phyloP scores from a whole-genome alignment of 192 early-diverging fungal species.

The Neocallimastix lanati region DNA sequence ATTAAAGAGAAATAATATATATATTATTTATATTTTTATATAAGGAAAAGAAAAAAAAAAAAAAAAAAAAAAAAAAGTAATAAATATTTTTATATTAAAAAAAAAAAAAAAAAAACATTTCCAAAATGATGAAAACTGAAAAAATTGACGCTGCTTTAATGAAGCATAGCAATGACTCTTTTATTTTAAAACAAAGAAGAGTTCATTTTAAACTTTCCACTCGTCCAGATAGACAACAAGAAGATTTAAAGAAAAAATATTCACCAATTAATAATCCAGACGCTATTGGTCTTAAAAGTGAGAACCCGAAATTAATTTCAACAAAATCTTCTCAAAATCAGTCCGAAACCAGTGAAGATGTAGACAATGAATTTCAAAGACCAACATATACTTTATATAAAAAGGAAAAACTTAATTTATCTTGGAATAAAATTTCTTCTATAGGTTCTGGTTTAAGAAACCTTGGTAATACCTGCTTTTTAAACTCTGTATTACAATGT shows the following conservation, averaged over 20 bases:
- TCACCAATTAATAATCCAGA: conserved; percentile 29
- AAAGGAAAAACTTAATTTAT: conserved; percentile 23
- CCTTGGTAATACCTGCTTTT: conserved; percentile 57
- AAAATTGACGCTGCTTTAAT: not conserved
- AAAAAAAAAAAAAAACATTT: not conserved
- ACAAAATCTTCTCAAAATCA: not conserved
- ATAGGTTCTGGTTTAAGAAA: conserved; percentile 54
- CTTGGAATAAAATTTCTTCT: conserved; percentile 31
- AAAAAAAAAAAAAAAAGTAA: no score
- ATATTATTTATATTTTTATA: no score
- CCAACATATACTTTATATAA: conserved; percentile 35
- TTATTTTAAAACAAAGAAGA: conserved; percentile 10
- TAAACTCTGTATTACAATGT: conserved; percentile 64
- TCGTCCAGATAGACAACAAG: conserved; percentile 38
- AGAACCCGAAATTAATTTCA: not conserved
- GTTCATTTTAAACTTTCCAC: conserved; percentile 40
- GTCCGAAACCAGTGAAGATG: not conserved
- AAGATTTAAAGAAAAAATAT: conserved; percentile 38
- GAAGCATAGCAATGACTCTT: not conserved
- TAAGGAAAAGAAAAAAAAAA: no score
- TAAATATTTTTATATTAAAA: not conserved
- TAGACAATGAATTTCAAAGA: conserved; percentile 36
- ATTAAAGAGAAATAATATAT: no score
- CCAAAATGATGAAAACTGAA: not conserved
- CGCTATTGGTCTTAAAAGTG: conserved; percentile 2